Evolutionary conservation across 2,329 filamentous ascomycete genomes (phyloP), one percentile per base, ranked within the genome.

Genomic region (Diaporthe longicolla): DNA sequence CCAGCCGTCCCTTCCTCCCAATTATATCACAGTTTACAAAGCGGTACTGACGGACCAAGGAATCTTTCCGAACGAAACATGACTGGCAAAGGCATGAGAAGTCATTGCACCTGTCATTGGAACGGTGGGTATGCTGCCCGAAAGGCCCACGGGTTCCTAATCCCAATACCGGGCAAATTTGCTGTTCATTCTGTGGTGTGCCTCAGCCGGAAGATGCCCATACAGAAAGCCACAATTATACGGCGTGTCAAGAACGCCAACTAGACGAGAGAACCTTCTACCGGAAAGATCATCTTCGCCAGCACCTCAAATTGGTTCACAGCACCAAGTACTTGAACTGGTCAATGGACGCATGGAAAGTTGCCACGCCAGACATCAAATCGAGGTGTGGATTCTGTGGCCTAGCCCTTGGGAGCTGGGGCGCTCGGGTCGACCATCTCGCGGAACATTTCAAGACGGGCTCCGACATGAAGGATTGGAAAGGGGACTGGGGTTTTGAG

Each of bases 41-140:
- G 13, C 40, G 57, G 54, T 21, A 19, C 72, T 74, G 50, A 74
- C 24, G 11, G 17, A n/a, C 32, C 48, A 43, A 75, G 74, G 90
- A 92, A 76, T 91, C 89, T 0, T 93, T 92, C 81, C 85, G 90
- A 77, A 92, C 90, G 4, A 93, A 93, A 80, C 90, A 93, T 78
- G 91, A 93, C 81, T 93, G 91, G 91, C 90, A 92, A 78, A 85
- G 92, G 74, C 92, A 94, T 80, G 92, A 94, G 79, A 92, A 92
- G 77, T 91, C 90, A 68, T 84, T 91, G 76, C 92, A 89, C 80
- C 82, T 89, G 77, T 94, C 89, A 9, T 88, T 93, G 0, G 91
- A 90, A 83, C 87, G 87, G 73, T 94, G 88, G 93, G 89, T 91
- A 74, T 94, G 89, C 79, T 87, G 88, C 5, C 90, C 90, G 58